Evolutionary conservation across 2,329 filamentous ascomycete species (phyloP).

Genomic region (Ophiostoma sp.): DNA sequence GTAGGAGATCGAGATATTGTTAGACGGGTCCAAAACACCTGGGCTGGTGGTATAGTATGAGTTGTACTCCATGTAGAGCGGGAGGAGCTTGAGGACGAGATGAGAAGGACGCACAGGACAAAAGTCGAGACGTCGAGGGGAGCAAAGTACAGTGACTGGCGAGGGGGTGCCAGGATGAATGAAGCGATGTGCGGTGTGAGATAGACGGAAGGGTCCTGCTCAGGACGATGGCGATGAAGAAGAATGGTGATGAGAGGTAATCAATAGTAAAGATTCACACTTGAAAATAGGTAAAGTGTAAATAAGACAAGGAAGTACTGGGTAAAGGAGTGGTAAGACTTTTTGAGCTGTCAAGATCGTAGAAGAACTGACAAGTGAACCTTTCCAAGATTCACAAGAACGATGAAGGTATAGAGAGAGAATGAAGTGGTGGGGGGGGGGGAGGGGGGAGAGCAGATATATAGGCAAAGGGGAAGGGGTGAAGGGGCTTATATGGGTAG

Average conservation of each 20-base stretch:
- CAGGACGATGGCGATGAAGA: background rate
- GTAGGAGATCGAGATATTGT: background rate
- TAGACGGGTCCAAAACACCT: background rate
- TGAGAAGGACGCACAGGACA: background rate
- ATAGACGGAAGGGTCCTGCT: no score
- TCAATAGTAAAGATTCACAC: background rate
- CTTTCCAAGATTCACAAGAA: background rate
- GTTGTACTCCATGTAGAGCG: background rate
- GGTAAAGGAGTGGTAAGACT: background rate
- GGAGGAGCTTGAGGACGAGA: background rate
- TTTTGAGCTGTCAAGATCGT: slow-evolving; percentile 5
- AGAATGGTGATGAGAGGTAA: background rate
- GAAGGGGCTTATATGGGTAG: background rate
- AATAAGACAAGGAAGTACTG: background rate
- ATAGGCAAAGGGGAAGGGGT: background rate
- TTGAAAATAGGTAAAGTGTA: background rate
- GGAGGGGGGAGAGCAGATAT: background rate
- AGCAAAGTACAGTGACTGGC: no score
- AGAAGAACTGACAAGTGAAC: slow-evolving; percentile 10
- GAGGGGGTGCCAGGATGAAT: no score
- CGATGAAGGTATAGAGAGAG: background rate
- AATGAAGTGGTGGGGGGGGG: background rate
- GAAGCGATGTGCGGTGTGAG: no score
- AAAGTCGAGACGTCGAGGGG: background rate
- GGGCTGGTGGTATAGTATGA: background rate